These are phyloP conservation scores for Lachnellula occidentalis DNA, from an alignment of 2,329 filamentous ascomycete genomes.

Conservation along the genomic window DNA sequence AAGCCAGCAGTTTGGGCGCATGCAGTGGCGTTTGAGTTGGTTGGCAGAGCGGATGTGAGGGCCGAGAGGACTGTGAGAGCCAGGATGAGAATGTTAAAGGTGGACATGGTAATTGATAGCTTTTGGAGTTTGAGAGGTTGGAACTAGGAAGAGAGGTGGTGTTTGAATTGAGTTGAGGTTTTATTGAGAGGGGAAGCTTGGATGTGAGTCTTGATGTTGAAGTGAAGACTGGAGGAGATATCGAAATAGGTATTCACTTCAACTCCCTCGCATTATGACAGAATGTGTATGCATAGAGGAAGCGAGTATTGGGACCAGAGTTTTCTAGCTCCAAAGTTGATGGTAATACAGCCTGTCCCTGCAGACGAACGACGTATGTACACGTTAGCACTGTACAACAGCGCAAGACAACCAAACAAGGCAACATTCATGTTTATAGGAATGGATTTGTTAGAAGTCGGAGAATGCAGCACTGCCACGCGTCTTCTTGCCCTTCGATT, in stretches of 20 bases:
- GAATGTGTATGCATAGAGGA: too few relatives aligned
- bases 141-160: background rate
- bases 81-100: slow-evolving; percentile 1
- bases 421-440: background rate
- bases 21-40: background rate
- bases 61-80: slow-evolving; percentile 1
- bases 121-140: background rate
- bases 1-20: slow-evolving; percentile 10
- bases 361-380: background rate
- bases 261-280: too few relatives aligned
- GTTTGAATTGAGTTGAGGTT: background rate
- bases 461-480: too few relatives aligned
- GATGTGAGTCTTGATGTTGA: background rate
- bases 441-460: too few relatives aligned
- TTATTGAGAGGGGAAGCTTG: background rate
- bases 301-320: too few relatives aligned
- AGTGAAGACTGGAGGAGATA: too few relatives aligned
- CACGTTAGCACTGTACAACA: background rate
- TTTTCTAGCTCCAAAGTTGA: background rate
- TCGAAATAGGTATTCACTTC: background rate
- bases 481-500: too few relatives aligned
- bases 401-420: background rate
- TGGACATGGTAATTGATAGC: background rate
- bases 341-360: background rate
- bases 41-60: slow-evolving; percentile 7